These are phyloP conservation scores for Myxozyma sirexii DNA, from an alignment of 805 yeast species.

Conservation along the genomic window DNA sequence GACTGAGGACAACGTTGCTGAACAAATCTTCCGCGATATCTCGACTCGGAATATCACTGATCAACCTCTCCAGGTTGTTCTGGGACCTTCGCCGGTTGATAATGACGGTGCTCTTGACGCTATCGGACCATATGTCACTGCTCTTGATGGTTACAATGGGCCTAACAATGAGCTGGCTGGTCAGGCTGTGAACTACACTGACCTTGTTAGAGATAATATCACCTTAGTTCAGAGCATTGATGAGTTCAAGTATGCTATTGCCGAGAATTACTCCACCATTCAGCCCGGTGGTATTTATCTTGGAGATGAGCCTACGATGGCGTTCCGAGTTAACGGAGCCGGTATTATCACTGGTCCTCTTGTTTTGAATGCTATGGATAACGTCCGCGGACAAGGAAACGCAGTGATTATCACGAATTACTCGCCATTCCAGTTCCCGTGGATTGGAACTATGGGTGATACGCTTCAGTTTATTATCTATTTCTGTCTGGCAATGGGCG, in stretches of 20 bases:
- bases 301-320: constrained; percentile 36
- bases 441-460: constrained; percentile 42
- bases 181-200: constrained; percentile 17
- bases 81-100: constrained; percentile 33
- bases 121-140: constrained; percentile 16
- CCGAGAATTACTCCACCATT: constrained; percentile 35
- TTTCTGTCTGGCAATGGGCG: constrained; percentile 44
- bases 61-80: constrained; percentile 19
- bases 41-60: constrained; percentile 16
- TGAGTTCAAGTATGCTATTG: constrained; percentile 35
- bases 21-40: constrained; percentile 28
- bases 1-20: constrained; percentile 31
- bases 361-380: constrained; percentile 39
- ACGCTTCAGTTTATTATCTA: constrained; percentile 43
- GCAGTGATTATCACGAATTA: constrained; percentile 38
- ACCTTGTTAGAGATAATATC: constrained; percentile 16
- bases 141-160: constrained; percentile 22
- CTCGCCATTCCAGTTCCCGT: constrained; percentile 43
- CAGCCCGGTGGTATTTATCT: constrained; percentile 43
- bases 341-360: constrained; percentile 37
- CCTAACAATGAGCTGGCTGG: constrained; percentile 14
- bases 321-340: constrained; percentile 38
- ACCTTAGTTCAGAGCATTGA: constrained; percentile 33
- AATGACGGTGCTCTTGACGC: constrained; percentile 27
- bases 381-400: constrained; percentile 40